Base-by-base conservation (phyloP, 768 basidiomycete genomes). In the Fomitopsis pulvina region DNA sequence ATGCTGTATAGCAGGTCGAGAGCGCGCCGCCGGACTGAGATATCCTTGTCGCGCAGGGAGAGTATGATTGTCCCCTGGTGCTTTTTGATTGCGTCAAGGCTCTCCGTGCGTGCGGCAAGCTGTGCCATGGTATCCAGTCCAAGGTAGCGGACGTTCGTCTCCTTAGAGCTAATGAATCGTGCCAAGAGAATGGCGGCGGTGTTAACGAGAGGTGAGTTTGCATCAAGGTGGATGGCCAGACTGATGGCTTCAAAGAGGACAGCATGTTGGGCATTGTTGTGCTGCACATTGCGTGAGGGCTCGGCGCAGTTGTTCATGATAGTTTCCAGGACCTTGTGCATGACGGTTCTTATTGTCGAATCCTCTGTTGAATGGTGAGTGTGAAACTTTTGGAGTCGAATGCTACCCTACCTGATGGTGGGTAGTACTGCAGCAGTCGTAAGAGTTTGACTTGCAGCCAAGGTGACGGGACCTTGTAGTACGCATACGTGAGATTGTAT, bases 121-220 rank as follows among this genome's bases (percentile, higher is more conserved):
- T 98, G 95, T 2, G 96, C 94, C 87, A 99, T 92, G 40, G 92
- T 95, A 66, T 99, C 95, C 47, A 99, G 76, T 21, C 96, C 94
- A 39, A 99, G 82, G 70, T 99, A 99, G 49, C 96, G 78, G 40
- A 98, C 93, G 61, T 99, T 99, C 30, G 96, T 99, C 68, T 99
- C 96, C 66, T 95, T 97, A 18, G 93, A 94, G 48, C 91, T 87
- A 57, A 99, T 97, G 67, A 98, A 99, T 1, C 91, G 83, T 37
- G 95, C 95, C 20, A 99, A 80, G 20, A 98, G 79, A 45, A 91
- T 78, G 1, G 94, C 90, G 24, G 96, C 92, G 5, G 84, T 87
- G 50, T 80, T 77, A 11, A 97, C 94, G 12, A 98, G 77, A 12
- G 85, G 81, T 2, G 93, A 96, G 52, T 81, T 91, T 46, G 90